Evolutionary conservation across 2,329 filamentous ascomycete species (phyloP), one percentile per base, ranked within the genome.

Genomic region (Coleophoma eucalyptorum): DNA sequence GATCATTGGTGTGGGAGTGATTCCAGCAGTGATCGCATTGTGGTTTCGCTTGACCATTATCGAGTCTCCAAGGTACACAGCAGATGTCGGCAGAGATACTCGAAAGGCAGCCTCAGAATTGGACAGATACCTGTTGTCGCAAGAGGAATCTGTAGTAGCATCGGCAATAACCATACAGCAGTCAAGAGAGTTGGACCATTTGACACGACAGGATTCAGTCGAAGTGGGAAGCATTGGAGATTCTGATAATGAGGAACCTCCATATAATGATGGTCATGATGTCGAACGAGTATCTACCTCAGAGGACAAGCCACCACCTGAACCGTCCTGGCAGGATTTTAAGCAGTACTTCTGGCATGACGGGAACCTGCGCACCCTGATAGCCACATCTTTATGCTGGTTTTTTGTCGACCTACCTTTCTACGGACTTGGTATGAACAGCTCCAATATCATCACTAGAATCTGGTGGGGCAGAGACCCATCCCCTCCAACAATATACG

Each of bases 351-450:
- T 61, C 41, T 59, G 80, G 56, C 62, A 66, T 20, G 71, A 77
- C 34, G 70, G 69, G 16, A 76, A 78, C 52, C 73, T 73, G 67
- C 67, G 68, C 41, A 75, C 75, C 43, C 79, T 90, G 0, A 72
- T 90, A 34, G 88, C 87, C 16, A 93, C 89, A 13, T 60, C 58
- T 48, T 49, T 61, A n/a, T 61, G 59, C 48, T 61, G 59, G 59
- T 60, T 60, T 32, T 55, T 46, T 21, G 15, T 50, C 4, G 47
- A 57, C 19, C 53, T 34, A 26, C 44, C 31, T 46, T 84, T 81
- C 65, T 87, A 86, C 57, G 84, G 84, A 34, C 77, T 93, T 3
- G 83, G 86, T 20, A 74, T 93, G 33, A 92, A 91, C 63, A 52
- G 46, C 12, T 53, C 58, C 4, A 26, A 48, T 10, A 58, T 56